A percentile compares a stretch with the other conserved stretches of the same genome.
phyloP scores from a whole-genome alignment of 2,329 filamentous ascomycete genomes.

The Ceratocystiopsis sp. region DNA sequence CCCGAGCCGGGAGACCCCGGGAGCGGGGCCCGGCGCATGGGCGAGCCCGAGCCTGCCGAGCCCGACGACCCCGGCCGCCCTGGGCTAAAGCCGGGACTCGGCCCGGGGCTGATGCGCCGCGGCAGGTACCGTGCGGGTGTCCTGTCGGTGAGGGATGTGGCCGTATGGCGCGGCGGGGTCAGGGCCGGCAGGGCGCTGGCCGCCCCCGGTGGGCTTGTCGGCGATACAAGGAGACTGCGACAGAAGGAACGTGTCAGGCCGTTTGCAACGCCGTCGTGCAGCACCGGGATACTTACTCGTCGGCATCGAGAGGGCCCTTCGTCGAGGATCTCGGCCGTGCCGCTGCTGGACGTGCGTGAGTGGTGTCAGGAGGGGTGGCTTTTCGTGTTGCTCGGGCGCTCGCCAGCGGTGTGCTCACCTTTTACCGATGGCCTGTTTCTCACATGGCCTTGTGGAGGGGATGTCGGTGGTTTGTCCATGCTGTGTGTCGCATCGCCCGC shows the following conservation, averaged over 20 bases:
- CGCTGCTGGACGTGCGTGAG: conserved; percentile 18
- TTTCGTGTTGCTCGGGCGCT: too few species aligned
- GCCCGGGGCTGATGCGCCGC: conserved; percentile 1
- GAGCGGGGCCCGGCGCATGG: conserved; percentile 1
- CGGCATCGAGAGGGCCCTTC: conserved; percentile 59
- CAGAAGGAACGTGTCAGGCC: not conserved
- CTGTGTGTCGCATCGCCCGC: too few species aligned
- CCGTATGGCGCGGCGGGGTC: conserved; percentile 2
- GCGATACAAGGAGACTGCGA: not conserved
- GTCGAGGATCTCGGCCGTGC: conserved; percentile 52
- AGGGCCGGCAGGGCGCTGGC: conserved; percentile 4
- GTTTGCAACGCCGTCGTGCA: conserved; percentile 1
- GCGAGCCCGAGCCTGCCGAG: not conserved
- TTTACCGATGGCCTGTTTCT: too few species aligned
- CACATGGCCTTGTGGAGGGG: too few species aligned
- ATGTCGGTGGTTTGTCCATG: too few species aligned
- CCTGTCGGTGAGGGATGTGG: not conserved
- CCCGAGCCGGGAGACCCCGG: not conserved
- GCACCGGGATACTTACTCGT: conserved; percentile 41
- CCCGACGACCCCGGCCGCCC: not conserved
- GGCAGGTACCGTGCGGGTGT: conserved; percentile 5
- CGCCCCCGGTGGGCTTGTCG: conserved; percentile 10
- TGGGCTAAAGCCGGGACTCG: not conserved
- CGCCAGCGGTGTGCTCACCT: too few species aligned
- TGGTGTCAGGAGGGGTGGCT: too few species aligned